Percentiles rank a stretch among this genome's conserved stretches.
Evolutionary conservation across 306 rosid species (phyloP).

Genomic region (Gastrolobium villosum): DNA sequence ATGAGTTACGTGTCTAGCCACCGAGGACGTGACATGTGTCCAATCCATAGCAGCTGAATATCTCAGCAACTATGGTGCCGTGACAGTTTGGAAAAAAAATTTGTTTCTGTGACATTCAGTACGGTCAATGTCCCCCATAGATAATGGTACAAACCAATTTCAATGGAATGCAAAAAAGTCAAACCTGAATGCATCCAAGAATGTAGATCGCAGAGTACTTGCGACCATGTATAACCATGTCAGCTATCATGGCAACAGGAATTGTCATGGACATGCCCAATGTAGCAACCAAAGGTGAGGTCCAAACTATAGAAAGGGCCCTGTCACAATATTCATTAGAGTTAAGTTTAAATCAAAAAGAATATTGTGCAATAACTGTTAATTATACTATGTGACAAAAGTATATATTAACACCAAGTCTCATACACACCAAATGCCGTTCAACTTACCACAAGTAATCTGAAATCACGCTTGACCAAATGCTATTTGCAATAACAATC

Average conservation of each 20-base stretch:
- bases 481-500: constrained; percentile 70
- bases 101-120: too few relatives aligned
- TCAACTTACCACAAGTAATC: constrained; percentile 77
- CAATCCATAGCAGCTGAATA: too few relatives aligned
- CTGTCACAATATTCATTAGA: constrained; percentile 49
- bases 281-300: constrained; percentile 78
- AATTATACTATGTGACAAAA: too few relatives aligned
- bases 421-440: neutral
- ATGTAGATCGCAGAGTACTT: constrained; percentile 67
- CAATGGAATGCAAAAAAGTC: neutral
- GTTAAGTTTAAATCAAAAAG: neutral
- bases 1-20: too few relatives aligned
- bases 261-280: constrained; percentile 81
- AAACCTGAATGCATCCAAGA: constrained; percentile 77
- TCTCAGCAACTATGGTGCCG: too few relatives aligned
- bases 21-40: too few relatives aligned
- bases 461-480: constrained; percentile 67
- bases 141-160: too few relatives aligned
- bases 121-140: too few relatives aligned
- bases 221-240: constrained; percentile 73
- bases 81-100: too few relatives aligned
- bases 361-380: neutral
- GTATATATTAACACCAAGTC: too few relatives aligned
- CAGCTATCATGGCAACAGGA: constrained; percentile 87
- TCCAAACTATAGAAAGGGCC: constrained; percentile 86